These are phyloP conservation scores for Skeletonema menzelii DNA, from an alignment of 108 stramenopile species.

Conservation along the genomic window DNA sequence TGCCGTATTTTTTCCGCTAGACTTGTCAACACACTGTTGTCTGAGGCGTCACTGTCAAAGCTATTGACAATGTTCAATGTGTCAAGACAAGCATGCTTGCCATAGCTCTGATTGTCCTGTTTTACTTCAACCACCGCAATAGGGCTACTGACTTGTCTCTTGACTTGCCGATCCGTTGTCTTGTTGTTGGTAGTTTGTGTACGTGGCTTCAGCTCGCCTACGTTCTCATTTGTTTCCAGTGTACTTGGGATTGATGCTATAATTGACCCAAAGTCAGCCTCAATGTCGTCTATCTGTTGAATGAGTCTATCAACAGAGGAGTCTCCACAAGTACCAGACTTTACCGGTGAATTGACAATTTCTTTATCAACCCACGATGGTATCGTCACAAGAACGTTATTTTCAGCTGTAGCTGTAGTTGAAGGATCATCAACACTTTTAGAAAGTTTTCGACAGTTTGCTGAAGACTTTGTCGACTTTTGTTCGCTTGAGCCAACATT, in stretches of 20 bases:
- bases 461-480: neutral
- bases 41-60: conserved; percentile 38
- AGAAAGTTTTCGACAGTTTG: neutral
- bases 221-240: neutral
- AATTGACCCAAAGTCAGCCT: conserved; percentile 43
- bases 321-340: conserved; percentile 27
- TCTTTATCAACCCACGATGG: conserved; percentile 46
- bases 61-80: neutral
- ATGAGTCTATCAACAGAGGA: conserved; percentile 40
- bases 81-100: neutral
- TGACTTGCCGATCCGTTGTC: conserved; percentile 8
- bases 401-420: neutral
- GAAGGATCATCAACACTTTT: neutral
- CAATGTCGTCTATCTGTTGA: conserved; percentile 44
- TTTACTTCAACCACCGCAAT: conserved; percentile 15
- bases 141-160: neutral
- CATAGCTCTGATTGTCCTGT: neutral
- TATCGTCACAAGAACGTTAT: neutral
- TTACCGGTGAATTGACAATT: conserved; percentile 23
- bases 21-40: conserved; percentile 23
- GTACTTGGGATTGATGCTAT: conserved; percentile 19
- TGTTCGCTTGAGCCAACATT: neutral
- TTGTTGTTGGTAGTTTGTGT: conserved; percentile 8
- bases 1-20: conserved; percentile 22
- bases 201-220: neutral